A percentile compares a stretch with the other conserved stretches of the same genome.
These are phyloP conservation scores for Penicillium sp. DNA, from an alignment of 2,329 filamentous ascomycete species.

Conservation along the genomic window DNA sequence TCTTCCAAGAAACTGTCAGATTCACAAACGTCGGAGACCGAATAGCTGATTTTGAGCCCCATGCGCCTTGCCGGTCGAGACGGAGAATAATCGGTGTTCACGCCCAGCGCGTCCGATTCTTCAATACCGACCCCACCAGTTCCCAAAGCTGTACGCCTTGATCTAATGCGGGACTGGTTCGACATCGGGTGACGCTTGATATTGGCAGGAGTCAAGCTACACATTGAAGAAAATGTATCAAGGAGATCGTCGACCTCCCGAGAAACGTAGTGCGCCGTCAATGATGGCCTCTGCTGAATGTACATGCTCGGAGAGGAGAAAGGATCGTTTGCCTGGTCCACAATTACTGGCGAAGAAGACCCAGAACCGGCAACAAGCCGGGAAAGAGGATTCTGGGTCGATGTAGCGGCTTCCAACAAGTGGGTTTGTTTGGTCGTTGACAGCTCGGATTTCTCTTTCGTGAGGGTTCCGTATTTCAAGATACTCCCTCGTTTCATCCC, in stretches of 20 bases:
- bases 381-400: slow-evolving; percentile 12
- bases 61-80: neutral
- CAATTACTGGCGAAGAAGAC: slow-evolving; percentile 2
- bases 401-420: slow-evolving; percentile 27
- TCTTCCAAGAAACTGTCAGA: neutral
- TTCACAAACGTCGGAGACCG: slow-evolving; percentile 11
- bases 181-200: slow-evolving; percentile 22
- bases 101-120: slow-evolving; percentile 3
- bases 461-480: slow-evolving; percentile 39
- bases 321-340: slow-evolving; percentile 11
- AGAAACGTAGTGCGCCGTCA: neutral
- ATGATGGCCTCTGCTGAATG: slow-evolving; percentile 8
- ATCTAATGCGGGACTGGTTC: slow-evolving; percentile 7
- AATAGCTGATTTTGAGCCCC: slow-evolving; percentile 23
- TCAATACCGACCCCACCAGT: slow-evolving; percentile 11
- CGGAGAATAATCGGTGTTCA: slow-evolving; percentile 4
- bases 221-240: slow-evolving; percentile 24
- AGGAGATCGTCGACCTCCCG: slow-evolving; percentile 24
- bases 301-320: slow-evolving; percentile 17
- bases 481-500: slow-evolving; percentile 42
- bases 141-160: slow-evolving; percentile 5
- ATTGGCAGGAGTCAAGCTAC: slow-evolving; percentile 15
- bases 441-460: slow-evolving; percentile 33
- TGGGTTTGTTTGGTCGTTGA: slow-evolving; percentile 27
- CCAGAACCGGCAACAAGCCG: neutral